Conservation (phyloP, 176 grass and related monocot genomes). For the Oryza meridionalis region DNA sequence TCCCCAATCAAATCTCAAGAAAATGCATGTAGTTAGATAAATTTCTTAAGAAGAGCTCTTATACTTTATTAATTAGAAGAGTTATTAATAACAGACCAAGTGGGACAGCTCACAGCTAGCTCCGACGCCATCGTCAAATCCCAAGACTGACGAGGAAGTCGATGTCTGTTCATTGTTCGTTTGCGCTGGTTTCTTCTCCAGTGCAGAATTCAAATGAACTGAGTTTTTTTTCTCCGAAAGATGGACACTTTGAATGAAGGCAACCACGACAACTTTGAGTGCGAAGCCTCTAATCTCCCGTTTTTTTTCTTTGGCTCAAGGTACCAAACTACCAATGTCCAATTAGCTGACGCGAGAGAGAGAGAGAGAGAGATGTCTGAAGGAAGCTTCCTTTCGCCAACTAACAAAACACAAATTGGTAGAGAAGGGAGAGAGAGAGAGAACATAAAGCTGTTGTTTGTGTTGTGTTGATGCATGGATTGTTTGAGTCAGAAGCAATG, state of each 20-base stretch:
- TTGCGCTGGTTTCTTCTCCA: not conserved
- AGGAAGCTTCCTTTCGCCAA: not conserved
- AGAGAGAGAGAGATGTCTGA: not conserved
- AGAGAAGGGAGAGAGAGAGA: not conserved
- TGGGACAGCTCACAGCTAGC: conserved; percentile 1
- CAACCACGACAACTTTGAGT: conserved; percentile 42
- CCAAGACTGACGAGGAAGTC: not conserved
- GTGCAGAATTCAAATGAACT: not conserved
- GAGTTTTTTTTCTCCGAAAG: not conserved
- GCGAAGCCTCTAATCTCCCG: conserved; percentile 26
- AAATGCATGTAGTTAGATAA: not conserved
- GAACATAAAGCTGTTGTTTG: not conserved
- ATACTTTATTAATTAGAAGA: not conserved
- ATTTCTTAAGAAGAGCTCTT: not conserved
- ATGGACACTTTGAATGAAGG: conserved; percentile 38
- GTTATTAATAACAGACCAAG: not conserved
- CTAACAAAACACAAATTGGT: not conserved
- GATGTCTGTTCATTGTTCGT: not conserved
- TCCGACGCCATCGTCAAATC: not conserved
- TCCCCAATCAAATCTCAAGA: not conserved
- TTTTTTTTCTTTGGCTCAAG: not conserved
- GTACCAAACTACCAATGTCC: not conserved
- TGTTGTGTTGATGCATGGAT: not conserved
- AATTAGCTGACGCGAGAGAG: not conserved
- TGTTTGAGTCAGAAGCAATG: conserved; percentile 12